Conservation (phyloP, 192 early-diverging fungal species). For the Cladochytrium replicatum region DNA sequence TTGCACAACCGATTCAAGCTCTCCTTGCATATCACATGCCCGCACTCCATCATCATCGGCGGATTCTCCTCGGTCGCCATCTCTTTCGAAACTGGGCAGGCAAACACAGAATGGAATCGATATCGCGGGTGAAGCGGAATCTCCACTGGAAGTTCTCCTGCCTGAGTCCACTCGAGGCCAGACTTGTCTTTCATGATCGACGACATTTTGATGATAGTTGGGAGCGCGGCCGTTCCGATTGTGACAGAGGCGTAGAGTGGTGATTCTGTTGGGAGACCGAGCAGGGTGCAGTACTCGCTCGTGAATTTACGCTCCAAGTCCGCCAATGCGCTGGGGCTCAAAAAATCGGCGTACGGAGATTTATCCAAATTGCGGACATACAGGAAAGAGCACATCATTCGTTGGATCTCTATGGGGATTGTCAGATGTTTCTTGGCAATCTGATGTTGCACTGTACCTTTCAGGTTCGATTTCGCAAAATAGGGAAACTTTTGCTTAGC, state of each 20-base stretch:
- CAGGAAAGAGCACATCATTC: slow-evolving; percentile 39
- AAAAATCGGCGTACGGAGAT: slow-evolving; percentile 47
- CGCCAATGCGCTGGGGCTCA: slow-evolving; percentile 40
- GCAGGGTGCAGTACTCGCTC: slow-evolving; percentile 66
- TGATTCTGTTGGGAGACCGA: slow-evolving; percentile 59
- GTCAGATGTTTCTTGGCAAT: neutral
- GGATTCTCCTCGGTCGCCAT: slow-evolving; percentile 86
- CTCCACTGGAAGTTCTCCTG: slow-evolving; percentile 85
- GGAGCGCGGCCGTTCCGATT: slow-evolving; percentile 82
- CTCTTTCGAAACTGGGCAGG: slow-evolving; percentile 95
- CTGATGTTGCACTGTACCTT: slow-evolving; percentile 35
- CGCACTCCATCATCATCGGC: slow-evolving; percentile 96
- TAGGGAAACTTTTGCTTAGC: slow-evolving; percentile 56
- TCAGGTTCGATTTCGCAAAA: slow-evolving; percentile 51
- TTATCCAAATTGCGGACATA: slow-evolving; percentile 28
- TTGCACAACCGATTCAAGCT: slow-evolving; percentile 74
- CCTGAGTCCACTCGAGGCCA: slow-evolving; percentile 80
- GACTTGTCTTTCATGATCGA: slow-evolving; percentile 75
- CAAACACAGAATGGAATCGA: slow-evolving; percentile 90
- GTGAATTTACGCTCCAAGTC: slow-evolving; percentile 61
- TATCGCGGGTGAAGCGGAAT: slow-evolving; percentile 78
- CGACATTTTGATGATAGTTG: slow-evolving; percentile 85
- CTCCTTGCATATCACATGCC: slow-evolving; percentile 92
- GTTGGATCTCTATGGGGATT: slow-evolving; percentile 39
- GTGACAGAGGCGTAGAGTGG: slow-evolving; percentile 54